phyloP scores from a whole-genome alignment of 2,329 filamentous ascomycete genomes.

The Pleomassaria siparia region DNA sequence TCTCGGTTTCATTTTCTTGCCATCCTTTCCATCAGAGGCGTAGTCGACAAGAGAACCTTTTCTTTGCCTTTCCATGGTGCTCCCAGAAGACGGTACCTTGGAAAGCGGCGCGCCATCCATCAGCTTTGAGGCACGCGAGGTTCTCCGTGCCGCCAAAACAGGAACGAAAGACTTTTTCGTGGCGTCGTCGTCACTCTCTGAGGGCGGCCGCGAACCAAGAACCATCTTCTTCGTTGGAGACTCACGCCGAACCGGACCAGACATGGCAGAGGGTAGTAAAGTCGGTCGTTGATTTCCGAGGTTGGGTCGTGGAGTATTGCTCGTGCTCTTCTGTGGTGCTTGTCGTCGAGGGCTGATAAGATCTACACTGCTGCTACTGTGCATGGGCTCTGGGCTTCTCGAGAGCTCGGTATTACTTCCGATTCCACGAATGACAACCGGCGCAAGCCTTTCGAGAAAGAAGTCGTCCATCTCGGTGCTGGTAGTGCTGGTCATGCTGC shows the following conservation, averaged over 20 bases:
- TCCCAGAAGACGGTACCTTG: slow-evolving; percentile 16
- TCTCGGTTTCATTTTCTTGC: slow-evolving; percentile 40
- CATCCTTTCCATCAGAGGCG: slow-evolving; percentile 37
- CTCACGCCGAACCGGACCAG: slow-evolving; percentile 31
- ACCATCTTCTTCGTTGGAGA: slow-evolving; percentile 36
- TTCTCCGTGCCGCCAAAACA: slow-evolving; percentile 27
- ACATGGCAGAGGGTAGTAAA: slow-evolving; percentile 42
- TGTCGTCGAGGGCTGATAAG: slow-evolving; percentile 17
- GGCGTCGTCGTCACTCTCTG: slow-evolving; percentile 41
- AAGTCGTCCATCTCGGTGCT: slow-evolving; percentile 50
- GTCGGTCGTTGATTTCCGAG: slow-evolving; percentile 26
- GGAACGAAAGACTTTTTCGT: slow-evolving; percentile 38
- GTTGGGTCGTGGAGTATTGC: slow-evolving; percentile 18
- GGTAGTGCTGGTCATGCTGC: slow-evolving; percentile 46
- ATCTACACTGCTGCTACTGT: slow-evolving; percentile 39
- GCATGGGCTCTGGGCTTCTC: slow-evolving; percentile 40
- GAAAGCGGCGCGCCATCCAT: slow-evolving; percentile 20
- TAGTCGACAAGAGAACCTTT: slow-evolving; percentile 29
- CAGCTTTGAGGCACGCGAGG: slow-evolving; percentile 29
- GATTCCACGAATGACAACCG: slow-evolving; percentile 48
- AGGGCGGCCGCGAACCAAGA: slow-evolving; percentile 31
- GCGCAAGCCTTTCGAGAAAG: slow-evolving; percentile 47
- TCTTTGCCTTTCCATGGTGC: slow-evolving; percentile 18
- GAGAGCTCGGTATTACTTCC: slow-evolving; percentile 42
- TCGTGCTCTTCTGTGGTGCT: slow-evolving; percentile 22